Percentiles rank a stretch among this genome's conserved stretches.
Conservation (phyloP, 2,329 filamentous ascomycete genomes). For the Colletotrichum sp. region DNA sequence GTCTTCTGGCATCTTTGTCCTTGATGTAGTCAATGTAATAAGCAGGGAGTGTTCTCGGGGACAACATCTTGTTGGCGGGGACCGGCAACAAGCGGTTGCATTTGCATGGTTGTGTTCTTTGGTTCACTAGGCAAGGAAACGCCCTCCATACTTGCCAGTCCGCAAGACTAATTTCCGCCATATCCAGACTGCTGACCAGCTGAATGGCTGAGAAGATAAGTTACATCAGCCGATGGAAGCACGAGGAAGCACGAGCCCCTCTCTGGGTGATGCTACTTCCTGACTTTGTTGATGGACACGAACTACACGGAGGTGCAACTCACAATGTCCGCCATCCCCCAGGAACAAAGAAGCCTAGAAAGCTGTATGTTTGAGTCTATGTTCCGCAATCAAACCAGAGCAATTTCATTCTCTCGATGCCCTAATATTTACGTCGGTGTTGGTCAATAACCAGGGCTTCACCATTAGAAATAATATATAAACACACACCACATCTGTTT, state of each 20-base stretch:
- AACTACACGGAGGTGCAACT: fast-evolving
- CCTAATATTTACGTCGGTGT: neutral
- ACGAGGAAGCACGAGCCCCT: neutral
- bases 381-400: neutral
- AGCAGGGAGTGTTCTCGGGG: neutral
- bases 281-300: neutral
- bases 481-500: fast-evolving
- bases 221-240: neutral
- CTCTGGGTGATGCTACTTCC: fast-evolving
- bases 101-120: fast-evolving
- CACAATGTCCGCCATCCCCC: neutral
- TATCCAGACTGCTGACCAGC: too few relatives aligned
- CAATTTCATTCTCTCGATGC: too few relatives aligned
- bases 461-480: neutral
- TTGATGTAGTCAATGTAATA: fast-evolving
- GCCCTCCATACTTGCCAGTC: too few relatives aligned
- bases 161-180: too few relatives aligned
- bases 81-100: neutral
- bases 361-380: neutral
- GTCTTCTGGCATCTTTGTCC: neutral
- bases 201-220: fast-evolving
- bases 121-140: too few relatives aligned
- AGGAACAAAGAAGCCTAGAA: neutral
- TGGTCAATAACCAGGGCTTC: neutral
- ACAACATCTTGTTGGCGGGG: fast-evolving